phyloP scores from a whole-genome alignment of 352 stramenopile genomes.

The Globisporangium solare region DNA sequence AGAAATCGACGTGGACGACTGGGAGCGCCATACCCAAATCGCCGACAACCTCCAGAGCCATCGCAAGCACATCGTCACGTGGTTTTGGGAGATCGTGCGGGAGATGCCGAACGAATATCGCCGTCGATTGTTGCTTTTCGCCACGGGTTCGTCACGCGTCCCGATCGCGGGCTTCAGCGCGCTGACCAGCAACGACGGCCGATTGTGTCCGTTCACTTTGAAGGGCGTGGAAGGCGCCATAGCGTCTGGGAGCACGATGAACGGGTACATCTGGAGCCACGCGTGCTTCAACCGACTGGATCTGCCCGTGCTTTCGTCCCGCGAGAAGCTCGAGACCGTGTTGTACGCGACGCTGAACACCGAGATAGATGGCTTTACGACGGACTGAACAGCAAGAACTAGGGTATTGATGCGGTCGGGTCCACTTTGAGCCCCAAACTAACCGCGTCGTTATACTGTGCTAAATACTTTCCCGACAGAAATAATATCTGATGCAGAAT shows the following conservation, averaged over 20 bases:
- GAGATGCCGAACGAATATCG: conserved; percentile 16
- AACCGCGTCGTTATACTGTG: too few relatives aligned
- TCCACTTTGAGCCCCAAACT: too few relatives aligned
- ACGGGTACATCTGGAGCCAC: conserved; percentile 50
- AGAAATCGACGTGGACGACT: conserved; percentile 95
- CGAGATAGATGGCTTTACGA: conserved; percentile 42
- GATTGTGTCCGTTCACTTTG: conserved; percentile 10
- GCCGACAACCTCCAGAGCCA: too few relatives aligned
- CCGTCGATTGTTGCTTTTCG: conserved; percentile 7
- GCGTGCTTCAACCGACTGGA: conserved; percentile 87
- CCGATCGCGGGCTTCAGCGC: conserved; percentile 7
- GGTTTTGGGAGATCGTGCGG: conserved; percentile 90
- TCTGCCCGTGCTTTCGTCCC: conserved; percentile 87
- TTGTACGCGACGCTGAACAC: conserved; percentile 28
- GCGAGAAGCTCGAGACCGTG: conserved; percentile 39
- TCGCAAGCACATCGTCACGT: conserved; percentile 84
- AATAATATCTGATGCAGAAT: too few relatives aligned
- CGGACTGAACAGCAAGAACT: too few relatives aligned
- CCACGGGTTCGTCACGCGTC: conserved; percentile 9
- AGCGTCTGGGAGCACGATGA: not conserved
- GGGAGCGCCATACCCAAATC: too few relatives aligned
- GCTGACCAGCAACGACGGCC: conserved; percentile 6
- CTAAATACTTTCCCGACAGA: too few relatives aligned
- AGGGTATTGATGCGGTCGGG: too few relatives aligned
- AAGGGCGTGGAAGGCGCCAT: too few relatives aligned